Percentiles rank a stretch among this genome's conserved stretches.
phyloP scores from a whole-genome alignment of 106 monocot genomes.

The Phalaenopsis equestris region DNA sequence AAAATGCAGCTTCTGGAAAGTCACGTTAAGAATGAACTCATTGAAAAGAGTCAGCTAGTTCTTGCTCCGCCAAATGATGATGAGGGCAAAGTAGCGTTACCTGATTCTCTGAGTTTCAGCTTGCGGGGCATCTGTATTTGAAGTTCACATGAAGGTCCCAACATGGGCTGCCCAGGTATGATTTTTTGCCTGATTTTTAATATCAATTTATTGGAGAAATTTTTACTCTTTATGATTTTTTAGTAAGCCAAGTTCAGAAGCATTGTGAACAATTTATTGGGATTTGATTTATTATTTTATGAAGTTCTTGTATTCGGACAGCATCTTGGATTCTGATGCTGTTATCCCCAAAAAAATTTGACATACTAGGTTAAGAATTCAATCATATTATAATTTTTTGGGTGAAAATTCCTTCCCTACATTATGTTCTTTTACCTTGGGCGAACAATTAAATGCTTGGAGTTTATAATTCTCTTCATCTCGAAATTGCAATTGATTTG shows the following conservation, averaged over 20 bases:
- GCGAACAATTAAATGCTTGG: background rate
- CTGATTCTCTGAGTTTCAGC: constrained; percentile 60
- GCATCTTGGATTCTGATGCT: background rate
- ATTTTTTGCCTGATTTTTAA: background rate
- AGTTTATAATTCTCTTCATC: too few species aligned
- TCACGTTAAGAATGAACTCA: constrained; percentile 78
- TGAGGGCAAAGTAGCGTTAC: constrained; percentile 21
- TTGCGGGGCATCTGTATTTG: constrained; percentile 69
- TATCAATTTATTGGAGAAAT: background rate
- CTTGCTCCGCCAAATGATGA: constrained; percentile 32
- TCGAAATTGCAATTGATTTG: too few species aligned
- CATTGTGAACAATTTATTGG: background rate
- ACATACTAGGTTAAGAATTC: background rate
- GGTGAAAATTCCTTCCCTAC: background rate
- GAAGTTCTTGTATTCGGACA: background rate
- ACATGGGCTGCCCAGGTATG: constrained; percentile 83
- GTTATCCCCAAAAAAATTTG: background rate
- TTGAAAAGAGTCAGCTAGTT: constrained; percentile 68
- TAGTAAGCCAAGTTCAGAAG: background rate
- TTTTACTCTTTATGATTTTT: background rate
- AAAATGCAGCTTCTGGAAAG: constrained; percentile 61
- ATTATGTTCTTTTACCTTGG: background rate
- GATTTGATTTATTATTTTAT: background rate
- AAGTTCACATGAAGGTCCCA: constrained; percentile 75
- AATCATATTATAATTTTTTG: background rate